Conservation (phyloP, 176 grass and related monocot species). For the Aegilops tauschii region DNA sequence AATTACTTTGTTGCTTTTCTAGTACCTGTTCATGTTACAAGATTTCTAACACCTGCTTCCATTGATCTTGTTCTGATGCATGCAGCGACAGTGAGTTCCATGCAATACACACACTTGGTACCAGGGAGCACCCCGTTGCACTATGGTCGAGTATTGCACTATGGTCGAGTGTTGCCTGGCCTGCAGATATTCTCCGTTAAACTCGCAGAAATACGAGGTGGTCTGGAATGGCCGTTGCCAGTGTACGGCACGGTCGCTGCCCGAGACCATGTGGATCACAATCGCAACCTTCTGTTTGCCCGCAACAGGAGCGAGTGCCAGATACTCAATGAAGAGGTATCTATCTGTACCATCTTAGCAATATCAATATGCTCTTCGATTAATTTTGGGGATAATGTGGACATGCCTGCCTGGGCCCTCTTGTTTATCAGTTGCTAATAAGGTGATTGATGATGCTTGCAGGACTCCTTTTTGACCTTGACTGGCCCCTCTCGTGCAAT, state of each 20-base stretch:
- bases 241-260: not conserved
- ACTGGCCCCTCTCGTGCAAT: not conserved
- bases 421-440: not conserved
- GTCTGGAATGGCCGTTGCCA: not conserved
- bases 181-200: not conserved
- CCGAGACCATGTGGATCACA: not conserved
- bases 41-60: too few relatives aligned
- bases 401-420: not conserved
- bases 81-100: not conserved
- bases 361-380: not conserved
- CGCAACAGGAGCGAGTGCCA: not conserved
- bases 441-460: not conserved
- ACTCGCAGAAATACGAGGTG: not conserved
- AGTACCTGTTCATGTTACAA: too few relatives aligned
- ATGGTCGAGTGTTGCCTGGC: not conserved
- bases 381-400: not conserved
- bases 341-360: not conserved
- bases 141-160: not conserved
- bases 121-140: not conserved
- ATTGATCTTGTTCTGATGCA: not conserved
- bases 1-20: too few relatives aligned
- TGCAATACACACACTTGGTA: not conserved
- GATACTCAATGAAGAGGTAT: not conserved
- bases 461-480: not conserved
- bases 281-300: not conserved